phyloP scores from a whole-genome alignment of 169 alveolate species.

The Neospora caninum region DNA sequence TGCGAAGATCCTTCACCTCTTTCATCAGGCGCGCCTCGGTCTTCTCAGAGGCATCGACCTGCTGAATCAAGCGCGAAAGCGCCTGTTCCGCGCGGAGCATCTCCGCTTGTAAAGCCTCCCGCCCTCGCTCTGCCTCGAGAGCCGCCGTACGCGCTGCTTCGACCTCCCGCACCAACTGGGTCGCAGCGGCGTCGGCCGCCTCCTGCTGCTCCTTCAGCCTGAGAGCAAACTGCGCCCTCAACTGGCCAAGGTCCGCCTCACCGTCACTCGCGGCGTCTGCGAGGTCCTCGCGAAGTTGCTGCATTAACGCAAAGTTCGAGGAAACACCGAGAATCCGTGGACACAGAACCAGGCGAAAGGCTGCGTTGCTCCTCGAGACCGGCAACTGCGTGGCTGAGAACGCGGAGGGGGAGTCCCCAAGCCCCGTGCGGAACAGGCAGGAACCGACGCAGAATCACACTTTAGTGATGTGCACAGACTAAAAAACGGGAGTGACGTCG shows the following conservation, averaged over 20 bases:
- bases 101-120: background rate
- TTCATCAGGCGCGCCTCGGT: background rate
- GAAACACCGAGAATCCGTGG: background rate
- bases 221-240: background rate
- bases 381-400: too few relatives aligned
- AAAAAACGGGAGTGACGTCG: too few relatives aligned
- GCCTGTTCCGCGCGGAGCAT: background rate
- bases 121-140: background rate
- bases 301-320: background rate
- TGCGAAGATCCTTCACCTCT: background rate
- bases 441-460: too few relatives aligned
- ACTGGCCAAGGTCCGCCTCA: background rate
- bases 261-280: background rate
- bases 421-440: too few relatives aligned
- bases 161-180: background rate
- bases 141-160: background rate
- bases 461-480: too few relatives aligned
- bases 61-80: background rate
- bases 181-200: background rate
- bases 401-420: too few relatives aligned
- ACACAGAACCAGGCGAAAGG: too few relatives aligned
- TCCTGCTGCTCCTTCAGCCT: background rate
- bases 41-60: background rate
- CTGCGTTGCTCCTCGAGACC: too few relatives aligned
- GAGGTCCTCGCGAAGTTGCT: constrained; percentile 1